A percentile compares a stretch with the other conserved stretches of the same genome.
These are phyloP conservation scores for Pestalotiopsis sp. DNA, from an alignment of 2,329 filamentous ascomycete genomes.

Conservation along the genomic window DNA sequence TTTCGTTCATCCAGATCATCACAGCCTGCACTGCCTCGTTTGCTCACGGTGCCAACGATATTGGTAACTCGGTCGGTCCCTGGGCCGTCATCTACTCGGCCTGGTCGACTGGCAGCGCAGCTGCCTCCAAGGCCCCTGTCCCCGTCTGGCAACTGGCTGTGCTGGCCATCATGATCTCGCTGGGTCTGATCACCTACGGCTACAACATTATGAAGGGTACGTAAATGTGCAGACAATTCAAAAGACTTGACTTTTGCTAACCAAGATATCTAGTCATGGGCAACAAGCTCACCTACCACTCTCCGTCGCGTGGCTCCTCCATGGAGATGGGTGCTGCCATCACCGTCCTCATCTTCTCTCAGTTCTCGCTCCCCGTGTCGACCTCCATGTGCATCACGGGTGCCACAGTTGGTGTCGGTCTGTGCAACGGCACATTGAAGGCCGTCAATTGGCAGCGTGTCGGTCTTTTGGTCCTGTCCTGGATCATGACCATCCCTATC, in stretches of 20 bases:
- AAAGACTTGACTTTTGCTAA: slow-evolving; percentile 22
- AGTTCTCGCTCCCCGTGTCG: slow-evolving; percentile 75
- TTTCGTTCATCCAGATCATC: slow-evolving; percentile 68
- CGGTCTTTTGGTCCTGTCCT: slow-evolving; percentile 66
- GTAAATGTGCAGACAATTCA: slow-evolving; percentile 21
- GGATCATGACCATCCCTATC: slow-evolving; percentile 68
- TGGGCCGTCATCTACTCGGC: slow-evolving; percentile 73
- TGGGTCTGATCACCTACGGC: slow-evolving; percentile 74
- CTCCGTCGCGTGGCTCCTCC: slow-evolving; percentile 52
- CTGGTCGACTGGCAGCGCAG: slow-evolving; percentile 66
- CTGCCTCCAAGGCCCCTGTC: slow-evolving; percentile 65
- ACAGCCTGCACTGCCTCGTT: slow-evolving; percentile 75
- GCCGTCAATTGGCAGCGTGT: slow-evolving; percentile 80
- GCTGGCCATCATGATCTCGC: slow-evolving; percentile 62
- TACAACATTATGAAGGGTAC: slow-evolving; percentile 84
- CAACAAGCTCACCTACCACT: slow-evolving; percentile 50
- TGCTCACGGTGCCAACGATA: slow-evolving; percentile 78
- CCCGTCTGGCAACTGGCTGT: slow-evolving; percentile 79
- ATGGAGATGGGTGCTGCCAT: slow-evolving; percentile 83
- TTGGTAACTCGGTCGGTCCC: slow-evolving; percentile 71
- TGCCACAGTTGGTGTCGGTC: slow-evolving; percentile 76
- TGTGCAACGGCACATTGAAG: slow-evolving; percentile 73
- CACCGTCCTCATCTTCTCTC: slow-evolving; percentile 76
- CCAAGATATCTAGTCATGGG: slow-evolving; percentile 58
- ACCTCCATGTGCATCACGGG: slow-evolving; percentile 82